These are phyloP conservation scores for Mallotus repandus DNA, from an alignment of 441 rosid genomes.

Conservation along the genomic window DNA sequence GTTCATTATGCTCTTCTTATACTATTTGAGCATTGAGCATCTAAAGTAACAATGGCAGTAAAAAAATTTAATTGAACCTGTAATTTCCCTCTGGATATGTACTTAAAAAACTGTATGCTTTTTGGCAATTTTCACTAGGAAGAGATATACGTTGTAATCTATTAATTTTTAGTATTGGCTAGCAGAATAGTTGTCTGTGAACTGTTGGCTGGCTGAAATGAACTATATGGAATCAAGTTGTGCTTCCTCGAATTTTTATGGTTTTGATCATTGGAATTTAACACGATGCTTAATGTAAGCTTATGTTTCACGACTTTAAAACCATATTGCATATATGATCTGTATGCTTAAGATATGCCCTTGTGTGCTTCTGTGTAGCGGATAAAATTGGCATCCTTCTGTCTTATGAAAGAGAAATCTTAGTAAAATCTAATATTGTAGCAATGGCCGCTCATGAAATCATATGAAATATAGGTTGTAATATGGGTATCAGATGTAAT, in stretches of 20 bases:
- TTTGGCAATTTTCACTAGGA: background rate
- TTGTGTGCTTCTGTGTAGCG: background rate
- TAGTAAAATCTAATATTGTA: background rate
- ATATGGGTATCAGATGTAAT: background rate
- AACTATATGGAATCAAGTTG: background rate
- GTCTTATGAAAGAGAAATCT: no score
- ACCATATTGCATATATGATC: background rate
- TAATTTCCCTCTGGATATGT: background rate
- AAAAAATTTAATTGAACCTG: background rate
- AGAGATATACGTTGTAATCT: background rate
- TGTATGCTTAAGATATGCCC: background rate
- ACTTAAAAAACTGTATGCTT: background rate
- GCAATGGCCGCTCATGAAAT: background rate
- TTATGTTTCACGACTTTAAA: background rate
- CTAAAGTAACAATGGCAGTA: background rate
- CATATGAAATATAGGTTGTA: background rate
- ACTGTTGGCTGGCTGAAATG: background rate
- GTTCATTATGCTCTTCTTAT: background rate
- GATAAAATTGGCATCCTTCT: background rate
- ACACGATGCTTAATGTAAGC: background rate
- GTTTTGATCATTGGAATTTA: background rate
- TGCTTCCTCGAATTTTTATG: background rate
- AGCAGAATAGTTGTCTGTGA: background rate
- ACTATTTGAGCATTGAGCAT: background rate
- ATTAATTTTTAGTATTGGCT: background rate